phyloP scores from a whole-genome alignment of 2,329 filamentous ascomycete species.

The Fusarium liriodendri region DNA sequence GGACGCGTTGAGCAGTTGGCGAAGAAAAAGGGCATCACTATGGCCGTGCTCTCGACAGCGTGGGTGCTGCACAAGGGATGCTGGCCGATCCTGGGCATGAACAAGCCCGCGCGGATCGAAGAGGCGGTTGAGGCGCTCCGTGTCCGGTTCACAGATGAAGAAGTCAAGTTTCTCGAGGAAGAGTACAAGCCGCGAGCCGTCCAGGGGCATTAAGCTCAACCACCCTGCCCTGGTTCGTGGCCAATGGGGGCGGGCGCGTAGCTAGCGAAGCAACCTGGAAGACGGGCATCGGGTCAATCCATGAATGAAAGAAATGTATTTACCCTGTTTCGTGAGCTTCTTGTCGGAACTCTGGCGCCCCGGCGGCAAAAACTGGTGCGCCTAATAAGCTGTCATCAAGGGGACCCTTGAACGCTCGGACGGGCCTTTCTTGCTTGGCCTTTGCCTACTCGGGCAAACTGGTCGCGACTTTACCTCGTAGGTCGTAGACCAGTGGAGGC shows the following conservation, averaged over 20 bases:
- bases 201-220: slow-evolving; percentile 34
- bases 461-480: slow-evolving; percentile 29
- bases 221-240: not conserved
- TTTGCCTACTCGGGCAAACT: slow-evolving; percentile 37
- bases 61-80: slow-evolving; percentile 67
- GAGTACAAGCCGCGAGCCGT: slow-evolving; percentile 66
- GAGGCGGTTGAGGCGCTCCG: slow-evolving; percentile 64
- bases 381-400: slow-evolving; percentile 30
- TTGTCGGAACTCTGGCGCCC: slow-evolving; percentile 14
- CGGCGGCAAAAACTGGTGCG: slow-evolving; percentile 34
- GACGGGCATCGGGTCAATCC: not conserved
- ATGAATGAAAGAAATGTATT: slow-evolving; percentile 5
- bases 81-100: slow-evolving; percentile 71
- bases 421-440: slow-evolving; percentile 21
- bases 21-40: slow-evolving; percentile 66
- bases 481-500: slow-evolving; percentile 23
- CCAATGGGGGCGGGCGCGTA: slow-evolving; percentile 3
- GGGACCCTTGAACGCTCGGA: slow-evolving; percentile 31
- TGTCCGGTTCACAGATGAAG: slow-evolving; percentile 65
- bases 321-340: not conserved
- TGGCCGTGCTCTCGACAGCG: slow-evolving; percentile 72
- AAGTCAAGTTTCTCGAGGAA: slow-evolving; percentile 71
- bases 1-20: slow-evolving; percentile 63
- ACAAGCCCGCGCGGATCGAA: slow-evolving; percentile 67
- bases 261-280: slow-evolving; percentile 3